Percentiles rank a stretch among this genome's conserved stretches.
These are phyloP conservation scores for Diaporthe eres DNA, from an alignment of 2,329 filamentous ascomycete genomes.

Conservation along the genomic window DNA sequence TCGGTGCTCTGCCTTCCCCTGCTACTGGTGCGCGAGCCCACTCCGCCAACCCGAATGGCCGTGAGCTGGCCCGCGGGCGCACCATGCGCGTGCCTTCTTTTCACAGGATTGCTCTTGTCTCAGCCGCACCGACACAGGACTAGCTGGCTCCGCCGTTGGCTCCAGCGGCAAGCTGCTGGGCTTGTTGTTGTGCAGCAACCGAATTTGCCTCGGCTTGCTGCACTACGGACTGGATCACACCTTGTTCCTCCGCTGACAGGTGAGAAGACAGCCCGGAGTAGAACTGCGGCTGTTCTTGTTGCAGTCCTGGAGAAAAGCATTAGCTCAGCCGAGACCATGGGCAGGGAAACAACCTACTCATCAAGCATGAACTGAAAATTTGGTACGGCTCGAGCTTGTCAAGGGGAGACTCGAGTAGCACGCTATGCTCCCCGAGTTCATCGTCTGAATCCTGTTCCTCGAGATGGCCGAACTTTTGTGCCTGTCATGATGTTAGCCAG, in stretches of 20 bases:
- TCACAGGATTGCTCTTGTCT: not conserved
- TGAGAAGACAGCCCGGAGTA: conserved; percentile 86
- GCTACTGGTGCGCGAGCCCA: not conserved
- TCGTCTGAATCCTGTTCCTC: conserved; percentile 81
- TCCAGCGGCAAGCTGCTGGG: conserved; percentile 44
- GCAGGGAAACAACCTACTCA: conserved; percentile 74
- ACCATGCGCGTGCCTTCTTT: conserved; percentile 2
- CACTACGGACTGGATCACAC: conserved; percentile 83
- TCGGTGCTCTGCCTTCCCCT: not conserved
- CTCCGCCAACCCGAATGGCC: not conserved
- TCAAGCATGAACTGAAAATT: conserved; percentile 85
- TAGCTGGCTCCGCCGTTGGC: conserved; percentile 43
- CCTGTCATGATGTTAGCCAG: conserved; percentile 63
- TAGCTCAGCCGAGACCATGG: conserved; percentile 48
- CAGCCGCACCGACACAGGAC: not conserved
- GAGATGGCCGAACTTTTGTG: conserved; percentile 84
- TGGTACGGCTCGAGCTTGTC: conserved; percentile 96
- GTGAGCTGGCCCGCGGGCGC: not conserved
- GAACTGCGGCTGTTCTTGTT: conserved; percentile 91
- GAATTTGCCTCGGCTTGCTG: conserved; percentile 73
- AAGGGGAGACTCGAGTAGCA: conserved; percentile 91
- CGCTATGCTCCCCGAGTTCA: conserved; percentile 92
- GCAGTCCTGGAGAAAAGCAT: conserved; percentile 72
- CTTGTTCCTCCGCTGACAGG: conserved; percentile 84
- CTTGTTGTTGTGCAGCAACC: conserved; percentile 56